A percentile compares a stretch with the other conserved stretches of the same genome.
Conservation (phyloP, 768 basidiomycete species). For the Ephemerocybe angulata region DNA sequence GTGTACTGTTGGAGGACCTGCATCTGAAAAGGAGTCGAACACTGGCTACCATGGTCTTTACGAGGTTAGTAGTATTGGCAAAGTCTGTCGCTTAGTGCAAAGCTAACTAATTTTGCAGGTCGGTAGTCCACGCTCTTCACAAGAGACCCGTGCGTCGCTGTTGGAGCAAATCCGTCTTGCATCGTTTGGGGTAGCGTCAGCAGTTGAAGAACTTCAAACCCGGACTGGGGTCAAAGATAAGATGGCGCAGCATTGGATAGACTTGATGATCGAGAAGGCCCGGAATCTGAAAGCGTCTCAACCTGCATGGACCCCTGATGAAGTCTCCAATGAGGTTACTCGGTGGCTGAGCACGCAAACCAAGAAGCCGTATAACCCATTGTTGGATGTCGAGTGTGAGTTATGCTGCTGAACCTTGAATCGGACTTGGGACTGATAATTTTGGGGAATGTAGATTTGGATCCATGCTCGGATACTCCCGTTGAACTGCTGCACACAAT, state of each 20-base stretch:
- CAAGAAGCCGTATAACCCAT: conserved; percentile 26
- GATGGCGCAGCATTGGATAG: not conserved
- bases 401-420: not conserved
- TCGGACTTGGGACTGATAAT: not conserved
- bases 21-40: conserved; percentile 28
- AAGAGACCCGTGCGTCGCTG: conserved; percentile 19
- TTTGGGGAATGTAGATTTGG: conserved; percentile 20
- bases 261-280: not conserved
- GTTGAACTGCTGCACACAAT: conserved; percentile 36
- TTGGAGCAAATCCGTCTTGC: not conserved
- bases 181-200: not conserved
- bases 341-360: conserved; percentile 24
- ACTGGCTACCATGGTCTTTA: conserved; percentile 34
- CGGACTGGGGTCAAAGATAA: not conserved
- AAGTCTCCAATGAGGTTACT: conserved; percentile 24
- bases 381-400: conserved; percentile 27
- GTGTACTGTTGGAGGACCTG: conserved; percentile 34
- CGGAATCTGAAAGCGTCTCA: conserved; percentile 11
- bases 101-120: conserved; percentile 14
- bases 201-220: not conserved
- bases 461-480: conserved; percentile 33
- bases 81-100: not conserved
- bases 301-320: not conserved
- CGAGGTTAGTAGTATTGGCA: conserved; percentile 13
- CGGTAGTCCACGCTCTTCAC: conserved; percentile 19